phyloP scores from a whole-genome alignment of 495 filamentous ascomycete genomes.

The Hypoxylon intermedium region DNA sequence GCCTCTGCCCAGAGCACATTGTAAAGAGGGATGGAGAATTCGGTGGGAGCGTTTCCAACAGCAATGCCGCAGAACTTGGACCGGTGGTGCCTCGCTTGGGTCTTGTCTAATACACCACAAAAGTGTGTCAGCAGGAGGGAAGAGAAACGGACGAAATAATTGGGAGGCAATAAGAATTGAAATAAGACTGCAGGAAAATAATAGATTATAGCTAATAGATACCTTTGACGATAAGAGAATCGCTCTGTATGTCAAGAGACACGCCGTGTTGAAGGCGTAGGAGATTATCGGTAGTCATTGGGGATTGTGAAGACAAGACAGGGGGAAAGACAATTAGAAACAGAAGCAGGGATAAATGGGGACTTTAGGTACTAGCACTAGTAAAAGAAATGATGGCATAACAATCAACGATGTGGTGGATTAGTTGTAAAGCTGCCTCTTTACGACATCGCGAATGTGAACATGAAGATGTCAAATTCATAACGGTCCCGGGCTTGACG shows the following conservation, averaged over 20 bases:
- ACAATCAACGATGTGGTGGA: too few relatives aligned
- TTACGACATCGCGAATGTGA: too few relatives aligned
- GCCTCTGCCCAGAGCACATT: slow-evolving; percentile 83
- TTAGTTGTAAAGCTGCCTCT: too few relatives aligned
- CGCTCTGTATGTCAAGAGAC: slow-evolving; percentile 18
- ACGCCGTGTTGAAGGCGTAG: slow-evolving; percentile 25
- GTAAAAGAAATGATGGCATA: too few relatives aligned
- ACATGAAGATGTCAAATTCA: too few relatives aligned
- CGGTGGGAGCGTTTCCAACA: slow-evolving; percentile 29
- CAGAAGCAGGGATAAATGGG: neutral
- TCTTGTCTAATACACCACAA: slow-evolving; percentile 23
- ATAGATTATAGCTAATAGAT: neutral
- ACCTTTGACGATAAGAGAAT: slow-evolving; percentile 37
- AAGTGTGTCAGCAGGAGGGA: slow-evolving; percentile 6
- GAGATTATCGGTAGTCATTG: slow-evolving; percentile 19
- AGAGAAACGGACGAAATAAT: too few relatives aligned
- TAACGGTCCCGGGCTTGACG: too few relatives aligned
- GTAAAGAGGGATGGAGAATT: slow-evolving; percentile 69
- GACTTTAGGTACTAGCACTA: too few relatives aligned
- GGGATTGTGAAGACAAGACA: too few relatives aligned
- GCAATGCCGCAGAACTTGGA: slow-evolving; percentile 33
- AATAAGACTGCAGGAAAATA: neutral
- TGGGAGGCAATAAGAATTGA: too few relatives aligned
- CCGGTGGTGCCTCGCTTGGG: slow-evolving; percentile 21
- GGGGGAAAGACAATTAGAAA: too few relatives aligned